Base-by-base conservation (phyloP, 1,284 basidiomycete genomes). In the Apiotrichum gracile region DNA sequence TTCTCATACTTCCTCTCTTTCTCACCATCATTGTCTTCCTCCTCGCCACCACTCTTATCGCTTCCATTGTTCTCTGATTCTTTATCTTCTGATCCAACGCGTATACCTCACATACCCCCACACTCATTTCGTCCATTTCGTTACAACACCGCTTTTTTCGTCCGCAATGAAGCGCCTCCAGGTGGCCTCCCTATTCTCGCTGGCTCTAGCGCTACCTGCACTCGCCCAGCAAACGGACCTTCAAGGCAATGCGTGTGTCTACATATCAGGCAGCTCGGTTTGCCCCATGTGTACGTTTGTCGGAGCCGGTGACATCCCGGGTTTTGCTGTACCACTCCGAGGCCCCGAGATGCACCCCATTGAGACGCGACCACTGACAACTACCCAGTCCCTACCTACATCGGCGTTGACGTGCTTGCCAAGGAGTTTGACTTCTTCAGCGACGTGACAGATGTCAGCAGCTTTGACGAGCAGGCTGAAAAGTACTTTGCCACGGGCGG, bases 321-420 rank as follows among this genome's bases (percentile, higher is more conserved):
- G 7, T 7, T 13, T 29, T 29, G 27, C 27, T 29, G 27, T 29
- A 13, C 27, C 13, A 31, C 5, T 31, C n/a, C 29, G 24, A n/a
- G n/a, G n/a, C n/a, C n/a, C n/a, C n/a, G n/a, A n/a, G n/a, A n/a
- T n/a, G n/a, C n/a, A n/a, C n/a, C n/a, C n/a, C n/a, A n/a, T n/a
- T n/a, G n/a, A n/a, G n/a, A n/a, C 13, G 26, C 47, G 26, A 16
- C 2, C 9, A 34, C 47, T 49, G 21, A 42, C 27, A 41, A 17
- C 10, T 9, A 21, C 38, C 14, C 60, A 73, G 71, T 71, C 54
- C 57, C 57, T 24, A 64, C 68, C 24, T 75, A 72, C 54, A 56
- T 78, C 52, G 64, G 68, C 51, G 75, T 75, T 0, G 45, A 55
- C 25, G 73, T 73, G 56, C 65, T 78, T 16, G 66, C 73, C 13